A percentile compares a stretch with the other conserved stretches of the same genome.
Evolutionary conservation across 1,139 yeast species (phyloP).

Genomic region (Yamadazyma oceani): DNA sequence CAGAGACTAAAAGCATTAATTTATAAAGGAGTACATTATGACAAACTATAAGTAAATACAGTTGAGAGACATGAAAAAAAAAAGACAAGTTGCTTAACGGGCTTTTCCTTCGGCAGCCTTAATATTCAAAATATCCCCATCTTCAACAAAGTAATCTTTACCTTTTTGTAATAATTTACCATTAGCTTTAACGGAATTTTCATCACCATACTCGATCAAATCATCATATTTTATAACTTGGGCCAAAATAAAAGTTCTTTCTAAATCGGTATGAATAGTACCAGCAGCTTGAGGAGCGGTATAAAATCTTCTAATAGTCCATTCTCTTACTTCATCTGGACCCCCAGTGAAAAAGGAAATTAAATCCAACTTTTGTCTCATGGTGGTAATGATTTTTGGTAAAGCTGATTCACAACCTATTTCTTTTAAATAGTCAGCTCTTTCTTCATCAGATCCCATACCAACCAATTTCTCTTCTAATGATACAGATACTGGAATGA

Average conservation of each 20-base stretch:
- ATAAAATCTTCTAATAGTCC: slow-evolving; percentile 84
- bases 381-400: slow-evolving; percentile 81
- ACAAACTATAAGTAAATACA: not conserved
- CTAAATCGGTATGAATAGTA: slow-evolving; percentile 69
- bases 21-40: too few relatives aligned
- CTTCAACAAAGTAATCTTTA: slow-evolving; percentile 86
- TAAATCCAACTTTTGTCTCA: slow-evolving; percentile 82
- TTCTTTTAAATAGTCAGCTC: slow-evolving; percentile 84
- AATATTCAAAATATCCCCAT: slow-evolving; percentile 86
- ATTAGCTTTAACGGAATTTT: slow-evolving; percentile 81
- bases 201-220: slow-evolving; percentile 76
- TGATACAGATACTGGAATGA: slow-evolving; percentile 91
- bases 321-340: slow-evolving; percentile 83
- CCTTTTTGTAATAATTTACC: slow-evolving; percentile 95
- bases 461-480: slow-evolving; percentile 90
- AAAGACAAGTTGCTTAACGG: too few relatives aligned
- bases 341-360: slow-evolving; percentile 86
- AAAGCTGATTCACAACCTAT: slow-evolving; percentile 83
- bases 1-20: too few relatives aligned
- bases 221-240: slow-evolving; percentile 49
- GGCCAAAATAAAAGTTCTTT: slow-evolving; percentile 50
- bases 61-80: not conserved
- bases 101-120: slow-evolving; percentile 96
- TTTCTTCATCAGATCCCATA: slow-evolving; percentile 88
- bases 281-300: slow-evolving; percentile 92